Evolutionary conservation across 495 filamentous ascomycete species (phyloP).

Genomic region (Xylaria scruposa): DNA sequence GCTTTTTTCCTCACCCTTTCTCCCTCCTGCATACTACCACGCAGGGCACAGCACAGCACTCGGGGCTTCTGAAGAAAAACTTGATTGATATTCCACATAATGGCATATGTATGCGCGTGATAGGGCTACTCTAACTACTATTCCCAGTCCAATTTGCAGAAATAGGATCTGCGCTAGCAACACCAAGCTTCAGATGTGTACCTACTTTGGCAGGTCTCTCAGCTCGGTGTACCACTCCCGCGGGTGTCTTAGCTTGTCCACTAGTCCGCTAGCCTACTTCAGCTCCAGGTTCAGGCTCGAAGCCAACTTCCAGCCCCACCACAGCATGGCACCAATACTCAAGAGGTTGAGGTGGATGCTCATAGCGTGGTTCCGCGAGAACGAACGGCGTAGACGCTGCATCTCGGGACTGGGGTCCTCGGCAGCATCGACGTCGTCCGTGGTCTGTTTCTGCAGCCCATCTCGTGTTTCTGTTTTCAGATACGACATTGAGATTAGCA

Average conservation of each 20-base stretch:
- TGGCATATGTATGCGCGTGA: background rate
- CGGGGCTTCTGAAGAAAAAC: background rate
- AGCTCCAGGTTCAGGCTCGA: slow-evolving; percentile 32
- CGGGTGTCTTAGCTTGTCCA: background rate
- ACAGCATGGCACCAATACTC: slow-evolving; percentile 55
- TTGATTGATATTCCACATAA: background rate
- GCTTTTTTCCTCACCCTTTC: background rate
- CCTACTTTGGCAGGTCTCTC: background rate
- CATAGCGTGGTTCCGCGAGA: slow-evolving; percentile 61
- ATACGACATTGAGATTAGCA: background rate
- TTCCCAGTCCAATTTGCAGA: background rate
- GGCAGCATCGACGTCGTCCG: slow-evolving; percentile 11
- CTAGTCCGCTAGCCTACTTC: slow-evolving; percentile 13
- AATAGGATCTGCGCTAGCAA: background rate
- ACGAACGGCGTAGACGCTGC: slow-evolving; percentile 48
- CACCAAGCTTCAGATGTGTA: background rate
- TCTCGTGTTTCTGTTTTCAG: slow-evolving; percentile 38
- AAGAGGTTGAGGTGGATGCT: slow-evolving; percentile 63
- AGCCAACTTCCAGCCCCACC: slow-evolving; percentile 58
- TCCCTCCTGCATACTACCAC: background rate
- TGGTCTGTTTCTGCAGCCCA: slow-evolving; percentile 16
- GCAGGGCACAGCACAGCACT: background rate
- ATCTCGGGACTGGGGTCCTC: slow-evolving; percentile 44
- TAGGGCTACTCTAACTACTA: background rate
- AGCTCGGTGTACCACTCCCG: background rate